Conservation (phyloP, 169 alveolate genomes). For the Plasmodium coatneyi region DNA sequence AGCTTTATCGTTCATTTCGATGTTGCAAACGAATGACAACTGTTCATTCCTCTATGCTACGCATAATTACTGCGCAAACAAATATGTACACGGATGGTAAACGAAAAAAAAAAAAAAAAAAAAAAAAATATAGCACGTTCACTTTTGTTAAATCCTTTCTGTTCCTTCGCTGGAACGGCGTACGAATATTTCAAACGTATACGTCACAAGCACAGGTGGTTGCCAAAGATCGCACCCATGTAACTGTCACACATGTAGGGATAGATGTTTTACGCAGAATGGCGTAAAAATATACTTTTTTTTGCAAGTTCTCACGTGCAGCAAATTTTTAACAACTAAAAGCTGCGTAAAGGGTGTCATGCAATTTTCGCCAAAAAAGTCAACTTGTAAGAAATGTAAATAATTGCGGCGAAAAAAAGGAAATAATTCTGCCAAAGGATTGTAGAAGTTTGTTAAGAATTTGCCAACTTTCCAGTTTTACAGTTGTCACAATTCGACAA, state of each 20-base stretch:
- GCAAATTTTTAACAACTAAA: neutral
- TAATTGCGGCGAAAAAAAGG: neutral
- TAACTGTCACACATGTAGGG: neutral
- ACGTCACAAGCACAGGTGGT: neutral
- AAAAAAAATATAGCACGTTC: neutral
- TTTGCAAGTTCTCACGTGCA: neutral
- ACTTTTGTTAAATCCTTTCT: neutral
- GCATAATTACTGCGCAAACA: neutral
- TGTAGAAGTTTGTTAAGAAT: neutral
- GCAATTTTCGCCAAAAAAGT: neutral
- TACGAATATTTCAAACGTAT: neutral
- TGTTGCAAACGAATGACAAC: neutral
- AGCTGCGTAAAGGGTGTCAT: neutral
- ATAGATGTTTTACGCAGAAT: neutral
- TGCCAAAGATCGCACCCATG: neutral
- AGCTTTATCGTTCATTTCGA: neutral
- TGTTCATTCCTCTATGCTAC: neutral
- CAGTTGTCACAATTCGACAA: neutral
- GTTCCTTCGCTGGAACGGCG: neutral
- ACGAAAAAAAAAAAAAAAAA: neutral
- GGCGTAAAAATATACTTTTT: neutral
- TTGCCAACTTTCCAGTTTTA: neutral
- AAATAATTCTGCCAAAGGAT: neutral
- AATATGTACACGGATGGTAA: neutral
- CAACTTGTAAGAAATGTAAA: neutral